A percentile compares a stretch with the other conserved stretches of the same genome.
Conservation (phyloP, 129 eudicot genomes). For the Centaurea solstitialis region DNA sequence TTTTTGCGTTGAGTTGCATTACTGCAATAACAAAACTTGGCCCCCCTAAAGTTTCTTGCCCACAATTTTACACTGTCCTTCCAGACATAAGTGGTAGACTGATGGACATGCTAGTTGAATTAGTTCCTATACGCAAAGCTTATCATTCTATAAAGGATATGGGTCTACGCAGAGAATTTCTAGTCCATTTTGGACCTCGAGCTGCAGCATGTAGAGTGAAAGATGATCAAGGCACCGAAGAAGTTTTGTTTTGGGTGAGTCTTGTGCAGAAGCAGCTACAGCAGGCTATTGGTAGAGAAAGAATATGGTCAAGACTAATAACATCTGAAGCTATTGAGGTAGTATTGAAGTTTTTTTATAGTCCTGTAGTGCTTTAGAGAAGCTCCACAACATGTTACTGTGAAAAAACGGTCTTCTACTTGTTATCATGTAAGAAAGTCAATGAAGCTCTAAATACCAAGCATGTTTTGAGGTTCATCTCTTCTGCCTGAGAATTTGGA, state of each 20-base stretch:
- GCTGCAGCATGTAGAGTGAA: slow-evolving; percentile 74
- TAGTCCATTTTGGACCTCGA: slow-evolving; percentile 91
- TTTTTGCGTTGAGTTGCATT: slow-evolving; percentile 82
- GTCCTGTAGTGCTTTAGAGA: background rate
- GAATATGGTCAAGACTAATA: slow-evolving; percentile 94
- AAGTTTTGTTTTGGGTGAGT: slow-evolving; percentile 84
- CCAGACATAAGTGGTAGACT: slow-evolving; percentile 80
- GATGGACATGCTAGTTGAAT: slow-evolving; percentile 90
- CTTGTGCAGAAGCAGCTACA: slow-evolving; percentile 84
- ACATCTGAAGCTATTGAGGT: slow-evolving; percentile 97
- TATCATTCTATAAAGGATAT: slow-evolving; percentile 69
- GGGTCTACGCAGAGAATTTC: slow-evolving; percentile 82
- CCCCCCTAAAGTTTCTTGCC: slow-evolving; percentile 83
- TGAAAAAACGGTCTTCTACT: background rate
- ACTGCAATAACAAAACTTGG: slow-evolving; percentile 91
- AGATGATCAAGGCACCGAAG: slow-evolving; percentile 77
- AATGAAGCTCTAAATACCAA: background rate
- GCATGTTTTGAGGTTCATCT: background rate
- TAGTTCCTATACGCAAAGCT: slow-evolving; percentile 72
- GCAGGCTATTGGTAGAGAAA: slow-evolving; percentile 87
- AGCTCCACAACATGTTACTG: background rate
- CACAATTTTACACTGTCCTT: slow-evolving; percentile 70
- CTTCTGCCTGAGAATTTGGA: background rate
- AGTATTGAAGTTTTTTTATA: slow-evolving; percentile 9
- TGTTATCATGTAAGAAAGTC: background rate